Base-by-base conservation (phyloP, 768 basidiomycete species). In the Pisolithus marmoratus region DNA sequence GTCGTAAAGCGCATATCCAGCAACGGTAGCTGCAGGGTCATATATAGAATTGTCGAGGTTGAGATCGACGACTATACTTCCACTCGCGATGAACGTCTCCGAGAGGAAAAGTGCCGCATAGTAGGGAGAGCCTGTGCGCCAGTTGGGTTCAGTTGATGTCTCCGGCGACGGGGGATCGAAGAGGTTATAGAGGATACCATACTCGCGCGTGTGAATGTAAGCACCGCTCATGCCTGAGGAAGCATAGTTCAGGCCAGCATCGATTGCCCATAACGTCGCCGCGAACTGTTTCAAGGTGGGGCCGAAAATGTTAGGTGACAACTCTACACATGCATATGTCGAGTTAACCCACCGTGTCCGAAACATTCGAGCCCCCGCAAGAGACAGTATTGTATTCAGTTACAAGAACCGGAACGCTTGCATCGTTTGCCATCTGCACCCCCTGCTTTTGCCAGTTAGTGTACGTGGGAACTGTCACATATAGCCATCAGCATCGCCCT, bases 321-420 rank as follows among this genome's bases (percentile, higher is more conserved):
- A n/a, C 17, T 20, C 9, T n/a, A 37, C 38, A n/a, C 6, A 15
- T 15, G 24, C 43, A 9, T 4, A 17, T 8, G 14, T 26, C 19
- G 14, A 29, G 14, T 17, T 17, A 24, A 56, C 65, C 43, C 48
- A 70, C 70, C 1, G 65, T 70, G 27, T 63, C 58, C 0, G 68
- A 71, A 27, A 70, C 65, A 48, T 68, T 71, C 1, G 69, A 65
- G 0, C 70, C 72, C 15, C 71, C 72, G 50, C 72, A 73, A 4
- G 70, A 61, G 19, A 72, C 69, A 24, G 63, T 64, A 48, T 71
- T 71, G 51, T 66, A 72, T 50, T 71, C 72, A 1, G 70, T 65
- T 34, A 72, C 48, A 19, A 71, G 52, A 4, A 70, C 64, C 5
- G 70, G 67, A 22, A 68, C 55, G 27, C 57, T 58, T 4, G 48